A percentile compares a stretch with the other conserved stretches of the same genome.
phyloP scores from a whole-genome alignment of 352 stramenopile species.

The Pythium pyrilobum region DNA sequence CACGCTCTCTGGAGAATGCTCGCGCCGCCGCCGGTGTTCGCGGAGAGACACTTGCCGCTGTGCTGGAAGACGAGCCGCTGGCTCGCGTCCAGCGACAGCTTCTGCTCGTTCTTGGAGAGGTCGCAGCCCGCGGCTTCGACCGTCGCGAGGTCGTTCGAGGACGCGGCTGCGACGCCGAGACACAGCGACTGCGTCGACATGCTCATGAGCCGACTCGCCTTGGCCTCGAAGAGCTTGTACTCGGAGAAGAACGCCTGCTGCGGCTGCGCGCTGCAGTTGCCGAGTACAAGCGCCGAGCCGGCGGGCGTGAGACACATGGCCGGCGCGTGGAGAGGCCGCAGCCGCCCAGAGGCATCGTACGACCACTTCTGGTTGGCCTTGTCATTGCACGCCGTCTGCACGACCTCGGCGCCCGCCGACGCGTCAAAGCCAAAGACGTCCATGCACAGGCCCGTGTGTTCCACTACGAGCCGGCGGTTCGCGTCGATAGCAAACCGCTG shows the following conservation, averaged over 20 bases:
- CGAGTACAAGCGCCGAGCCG: background rate
- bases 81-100: background rate
- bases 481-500: background rate
- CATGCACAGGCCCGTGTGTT: background rate
- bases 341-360: conserved; percentile 4
- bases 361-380: background rate
- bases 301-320: background rate
- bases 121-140: background rate
- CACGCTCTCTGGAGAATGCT: background rate
- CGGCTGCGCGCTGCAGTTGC: background rate
- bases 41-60: background rate
- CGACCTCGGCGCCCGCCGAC: background rate
- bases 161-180: background rate
- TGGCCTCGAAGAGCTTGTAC: background rate
- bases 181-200: background rate
- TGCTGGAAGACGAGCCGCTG: background rate
- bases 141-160: background rate
- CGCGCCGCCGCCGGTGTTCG: background rate
- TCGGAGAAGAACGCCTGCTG: background rate
- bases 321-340: background rate
- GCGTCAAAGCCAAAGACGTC: background rate
- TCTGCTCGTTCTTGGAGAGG: background rate
- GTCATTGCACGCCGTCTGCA: background rate
- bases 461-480: background rate
- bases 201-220: background rate